Percentiles rank a stretch among this genome's conserved stretches.
These are phyloP conservation scores for Bolboschoenoplectus hybrid DNA, from an alignment of 202 grass and related monocot species.

Conservation along the genomic window DNA sequence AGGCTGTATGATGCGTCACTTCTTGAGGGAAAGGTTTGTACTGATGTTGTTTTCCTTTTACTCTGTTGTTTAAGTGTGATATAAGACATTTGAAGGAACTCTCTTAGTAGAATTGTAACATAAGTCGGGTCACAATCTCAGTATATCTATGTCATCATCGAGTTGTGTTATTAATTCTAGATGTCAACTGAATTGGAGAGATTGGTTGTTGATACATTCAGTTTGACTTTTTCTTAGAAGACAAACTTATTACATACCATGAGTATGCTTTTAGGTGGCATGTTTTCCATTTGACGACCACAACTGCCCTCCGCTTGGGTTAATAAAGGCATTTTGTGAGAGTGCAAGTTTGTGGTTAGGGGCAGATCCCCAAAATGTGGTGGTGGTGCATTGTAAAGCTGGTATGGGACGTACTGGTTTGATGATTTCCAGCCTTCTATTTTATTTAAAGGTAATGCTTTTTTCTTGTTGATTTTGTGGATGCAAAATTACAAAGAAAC, in stretches of 20 bases:
- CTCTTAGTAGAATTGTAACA: constrained; percentile 9
- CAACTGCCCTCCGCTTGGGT: constrained; percentile 51
- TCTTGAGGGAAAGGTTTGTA: constrained; percentile 55
- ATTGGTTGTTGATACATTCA: neutral
- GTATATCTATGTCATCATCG: neutral
- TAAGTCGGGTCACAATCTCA: neutral
- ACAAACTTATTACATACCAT: constrained; percentile 8
- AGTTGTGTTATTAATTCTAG: neutral
- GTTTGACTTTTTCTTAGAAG: neutral
- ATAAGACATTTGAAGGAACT: neutral
- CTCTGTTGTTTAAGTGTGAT: neutral
- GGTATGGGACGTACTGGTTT: constrained; percentile 60
- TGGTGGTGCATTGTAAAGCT: constrained; percentile 60
- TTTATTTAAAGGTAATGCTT: constrained; percentile 50
- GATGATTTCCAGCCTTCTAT: constrained; percentile 58
- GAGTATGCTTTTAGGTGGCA: constrained; percentile 46
- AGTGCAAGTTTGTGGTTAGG: constrained; percentile 55
- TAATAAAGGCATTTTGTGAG: constrained; percentile 56
- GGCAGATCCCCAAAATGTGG: constrained; percentile 54
- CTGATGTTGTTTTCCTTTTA: neutral
- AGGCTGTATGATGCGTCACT: constrained; percentile 56
- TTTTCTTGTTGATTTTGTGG: neutral
- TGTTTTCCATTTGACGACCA: constrained; percentile 61
- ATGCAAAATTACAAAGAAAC: neutral
- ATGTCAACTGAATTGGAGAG: neutral